Percentiles rank a stretch among this genome's conserved stretches.
Evolutionary conservation across 2,329 filamentous ascomycete species (phyloP).

Genomic region (Exophiala bonariae): DNA sequence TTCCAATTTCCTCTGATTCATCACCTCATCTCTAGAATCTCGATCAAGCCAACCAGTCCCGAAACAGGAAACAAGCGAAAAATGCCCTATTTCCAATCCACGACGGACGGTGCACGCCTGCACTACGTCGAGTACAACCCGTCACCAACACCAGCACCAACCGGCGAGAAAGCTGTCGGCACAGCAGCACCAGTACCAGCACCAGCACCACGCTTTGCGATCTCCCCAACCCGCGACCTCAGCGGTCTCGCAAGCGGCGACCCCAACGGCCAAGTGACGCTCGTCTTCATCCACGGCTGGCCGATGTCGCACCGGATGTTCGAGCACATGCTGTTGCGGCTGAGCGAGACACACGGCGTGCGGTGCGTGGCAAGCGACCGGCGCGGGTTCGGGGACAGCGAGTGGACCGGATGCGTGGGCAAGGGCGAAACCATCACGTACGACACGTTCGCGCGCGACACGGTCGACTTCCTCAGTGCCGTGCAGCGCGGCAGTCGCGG

Average conservation of each 20-base stretch:
- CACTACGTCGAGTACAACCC: constrained; percentile 27
- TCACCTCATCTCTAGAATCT: too few relatives aligned
- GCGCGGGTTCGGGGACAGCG: constrained; percentile 34
- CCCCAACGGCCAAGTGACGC: background rate
- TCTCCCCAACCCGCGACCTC: constrained; percentile 8
- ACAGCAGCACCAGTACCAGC: too few relatives aligned
- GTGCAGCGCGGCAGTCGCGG: constrained; percentile 20
- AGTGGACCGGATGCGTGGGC: constrained; percentile 28
- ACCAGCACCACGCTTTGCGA: constrained; percentile 8
- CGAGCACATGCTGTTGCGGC: constrained; percentile 29
- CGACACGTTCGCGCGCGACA: constrained; percentile 32
- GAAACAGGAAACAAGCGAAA: too few relatives aligned
- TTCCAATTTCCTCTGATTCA: too few relatives aligned
- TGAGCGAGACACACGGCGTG: constrained; percentile 31
- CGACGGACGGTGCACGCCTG: constrained; percentile 19
- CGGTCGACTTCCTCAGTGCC: constrained; percentile 19
- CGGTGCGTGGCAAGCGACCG: constrained; percentile 34
- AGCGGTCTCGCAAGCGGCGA: background rate
- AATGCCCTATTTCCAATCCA: constrained; percentile 24
- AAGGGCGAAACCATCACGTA: constrained; percentile 27
- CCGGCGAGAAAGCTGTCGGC: too few relatives aligned
- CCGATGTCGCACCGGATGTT: constrained; percentile 34
- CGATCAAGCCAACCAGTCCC: too few relatives aligned
- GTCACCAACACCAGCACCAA: too few relatives aligned
- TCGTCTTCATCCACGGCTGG: constrained; percentile 35